Evolutionary conservation across 805 yeast species (phyloP), one percentile per base, ranked within the genome.

Genomic region (Ogataea methylovora): DNA sequence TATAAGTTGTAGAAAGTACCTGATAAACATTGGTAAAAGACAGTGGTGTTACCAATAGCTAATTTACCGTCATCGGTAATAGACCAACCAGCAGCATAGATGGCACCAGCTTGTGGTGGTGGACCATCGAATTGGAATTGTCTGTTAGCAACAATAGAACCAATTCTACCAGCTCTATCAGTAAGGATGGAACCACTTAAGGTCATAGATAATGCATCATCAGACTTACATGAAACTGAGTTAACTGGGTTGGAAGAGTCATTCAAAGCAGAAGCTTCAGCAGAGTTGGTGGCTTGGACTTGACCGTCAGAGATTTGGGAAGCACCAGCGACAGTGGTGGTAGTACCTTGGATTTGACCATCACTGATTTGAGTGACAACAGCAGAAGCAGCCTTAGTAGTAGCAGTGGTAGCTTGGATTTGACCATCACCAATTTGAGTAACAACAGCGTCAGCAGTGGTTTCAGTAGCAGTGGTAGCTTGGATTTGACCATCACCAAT

Each of bases 81-180:
- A 28, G 72, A 60, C 73, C 73, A 67, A 38, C 73, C 73, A 32
- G 67, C 71, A 45, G 74, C 74, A 43, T 67, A 63, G 38, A 66
- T 65, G 32, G 73, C 64, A 58, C 73, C 73, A 37, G 73, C 79
- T 60, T 73, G 79, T 39, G 79, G 79, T 56, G 77, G 77, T 32
- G 78, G 78, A 51, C 79, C 79, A 51, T 73, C 79, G 46, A 73
- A 73, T 61, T 73, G 79, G 71, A 73, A 73, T 60, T 73, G 79
- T 61, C 73, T 65, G 71, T 71, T 71, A 39, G 77, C 76, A 43
- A 72, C 78, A 56, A 72, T 71, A 28, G 77, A 69, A 46, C 78
- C 78, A 42, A 72, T 58, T 67, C 78, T 69, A 40, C 73, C 73
- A 33, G 51, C 36, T 20, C 63, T 40, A 44, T 72, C 78, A n/a